phyloP scores from a whole-genome alignment of 2,329 filamentous ascomycete species.

The Hypocrella siamensis region DNA sequence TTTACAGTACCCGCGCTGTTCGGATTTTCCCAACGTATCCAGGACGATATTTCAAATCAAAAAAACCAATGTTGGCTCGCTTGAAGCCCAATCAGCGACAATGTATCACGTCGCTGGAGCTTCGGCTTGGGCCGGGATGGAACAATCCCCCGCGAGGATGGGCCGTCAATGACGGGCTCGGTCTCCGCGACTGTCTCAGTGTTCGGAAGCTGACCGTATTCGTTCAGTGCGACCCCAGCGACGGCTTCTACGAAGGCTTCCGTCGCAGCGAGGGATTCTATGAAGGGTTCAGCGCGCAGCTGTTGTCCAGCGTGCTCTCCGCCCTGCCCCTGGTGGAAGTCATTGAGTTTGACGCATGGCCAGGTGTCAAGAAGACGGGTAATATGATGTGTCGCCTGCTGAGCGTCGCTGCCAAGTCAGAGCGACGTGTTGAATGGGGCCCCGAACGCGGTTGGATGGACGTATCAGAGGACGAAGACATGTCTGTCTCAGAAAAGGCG shows the following conservation, averaged over 20 bases:
- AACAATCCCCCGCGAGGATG: constrained; percentile 53
- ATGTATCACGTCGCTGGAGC: constrained; percentile 46
- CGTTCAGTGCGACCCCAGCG: constrained; percentile 57
- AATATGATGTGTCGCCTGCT: constrained; percentile 48
- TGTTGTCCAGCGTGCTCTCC: constrained; percentile 41
- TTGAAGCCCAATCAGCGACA: constrained; percentile 44
- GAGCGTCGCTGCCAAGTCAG: constrained; percentile 28
- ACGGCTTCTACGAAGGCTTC: constrained; percentile 52
- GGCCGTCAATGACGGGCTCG: constrained; percentile 49
- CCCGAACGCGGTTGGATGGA: constrained; percentile 51
- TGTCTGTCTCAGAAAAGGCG: not conserved
- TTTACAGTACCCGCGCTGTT: constrained; percentile 47
- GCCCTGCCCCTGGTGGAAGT: constrained; percentile 38
- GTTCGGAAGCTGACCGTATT: constrained; percentile 49
- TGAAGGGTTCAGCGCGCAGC: constrained; percentile 44
- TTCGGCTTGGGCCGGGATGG: constrained; percentile 61
- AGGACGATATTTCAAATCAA: constrained; percentile 55
- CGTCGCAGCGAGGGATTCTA: constrained; percentile 52
- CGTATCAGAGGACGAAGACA: constrained; percentile 20
- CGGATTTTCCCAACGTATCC: constrained; percentile 52
- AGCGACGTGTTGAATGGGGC: constrained; percentile 49
- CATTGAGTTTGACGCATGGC: constrained; percentile 56
- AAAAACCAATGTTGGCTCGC: constrained; percentile 53
- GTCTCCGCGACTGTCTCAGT: constrained; percentile 44
- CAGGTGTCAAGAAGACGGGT: constrained; percentile 47